Base-by-base conservation (phyloP, 1,284 basidiomycete species). In the Fomitopsis palustris region DNA sequence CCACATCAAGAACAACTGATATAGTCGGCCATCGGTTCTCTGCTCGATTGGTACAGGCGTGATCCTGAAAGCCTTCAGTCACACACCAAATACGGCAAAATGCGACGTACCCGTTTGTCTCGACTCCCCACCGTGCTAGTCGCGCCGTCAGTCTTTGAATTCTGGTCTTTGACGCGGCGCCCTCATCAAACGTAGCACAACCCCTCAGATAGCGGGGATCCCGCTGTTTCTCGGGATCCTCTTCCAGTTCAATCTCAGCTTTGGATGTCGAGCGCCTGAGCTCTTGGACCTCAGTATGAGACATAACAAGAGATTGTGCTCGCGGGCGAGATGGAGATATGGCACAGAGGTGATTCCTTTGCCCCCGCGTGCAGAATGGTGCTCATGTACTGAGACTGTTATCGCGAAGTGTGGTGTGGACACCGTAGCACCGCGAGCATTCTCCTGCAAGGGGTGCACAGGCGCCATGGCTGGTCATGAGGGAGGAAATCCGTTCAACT, bases 1-100 rank as follows among this genome's bases (percentile, higher is more conserved):
- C 86, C 86, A 87, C 19, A 86, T 76, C 62, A 85, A 84, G 70
- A 87, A 87, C 72, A 86, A 76, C 64, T 87, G 85, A 63, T 84
- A 82, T 59, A 83, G 77, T 10, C 83, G 77, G 5, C 72, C 76
- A 53, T 88, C 84, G 14, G 74, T 74, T 31, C 85, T 73, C 55
- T 80, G 70, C 53, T 78, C 76, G 0, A 62, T 61, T 4, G 80
- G 73, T 5, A 82, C 76, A 2, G 86, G 86, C 2, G 75, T 71
- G 31, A 87, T 84, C 1, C 85, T 86, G 47, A 14, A n/a, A 42
- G 4, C 9, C 4, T 16, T 33, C 5, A 23, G 49, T 6, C 23
- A 21, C 23, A 21, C n/a, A 19, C 33, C 9, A 31, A 21, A 23
- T 9, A 37, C 21, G 0, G 33, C 17, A 35, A 49, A 21, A 14